These are phyloP conservation scores for Coemansia sp. DNA, from an alignment of 192 early-diverging fungal species.

Conservation along the genomic window DNA sequence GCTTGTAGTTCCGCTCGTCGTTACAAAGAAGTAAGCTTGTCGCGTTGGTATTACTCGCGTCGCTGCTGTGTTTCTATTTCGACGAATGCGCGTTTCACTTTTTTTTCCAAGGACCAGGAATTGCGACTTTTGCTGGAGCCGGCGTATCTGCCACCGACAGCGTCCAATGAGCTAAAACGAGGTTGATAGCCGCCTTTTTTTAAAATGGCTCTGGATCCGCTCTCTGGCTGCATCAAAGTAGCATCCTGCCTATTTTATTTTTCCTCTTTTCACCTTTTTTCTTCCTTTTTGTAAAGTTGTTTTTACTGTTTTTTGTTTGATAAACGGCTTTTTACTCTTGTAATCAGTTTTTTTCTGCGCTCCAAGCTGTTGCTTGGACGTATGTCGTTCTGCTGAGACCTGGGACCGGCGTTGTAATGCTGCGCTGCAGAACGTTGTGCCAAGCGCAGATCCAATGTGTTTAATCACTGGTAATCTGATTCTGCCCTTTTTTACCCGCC, in stretches of 20 bases:
- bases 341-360: background rate
- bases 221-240: slow-evolving; percentile 7
- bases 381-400: too few species aligned
- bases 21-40: slow-evolving; percentile 23
- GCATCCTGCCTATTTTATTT: slow-evolving; percentile 9
- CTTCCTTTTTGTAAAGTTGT: slow-evolving; percentile 6
- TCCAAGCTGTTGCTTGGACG: background rate
- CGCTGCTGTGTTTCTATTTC: background rate
- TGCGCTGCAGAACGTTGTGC: background rate
- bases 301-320: background rate
- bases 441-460: background rate
- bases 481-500: background rate
- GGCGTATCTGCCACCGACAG: background rate
- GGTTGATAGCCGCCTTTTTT: background rate
- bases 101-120: background rate
- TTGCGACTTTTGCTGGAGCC: background rate
- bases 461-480: background rate
- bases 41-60: background rate
- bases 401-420: too few species aligned
- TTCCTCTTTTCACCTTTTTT: slow-evolving; percentile 7
- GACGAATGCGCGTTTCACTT: background rate
- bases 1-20: slow-evolving; percentile 28
- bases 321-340: background rate
- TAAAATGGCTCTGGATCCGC: background rate
- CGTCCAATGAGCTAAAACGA: background rate